These are phyloP conservation scores for Cetraspora pellucida DNA, from an alignment of 192 early-diverging fungal genomes.

Conservation along the genomic window DNA sequence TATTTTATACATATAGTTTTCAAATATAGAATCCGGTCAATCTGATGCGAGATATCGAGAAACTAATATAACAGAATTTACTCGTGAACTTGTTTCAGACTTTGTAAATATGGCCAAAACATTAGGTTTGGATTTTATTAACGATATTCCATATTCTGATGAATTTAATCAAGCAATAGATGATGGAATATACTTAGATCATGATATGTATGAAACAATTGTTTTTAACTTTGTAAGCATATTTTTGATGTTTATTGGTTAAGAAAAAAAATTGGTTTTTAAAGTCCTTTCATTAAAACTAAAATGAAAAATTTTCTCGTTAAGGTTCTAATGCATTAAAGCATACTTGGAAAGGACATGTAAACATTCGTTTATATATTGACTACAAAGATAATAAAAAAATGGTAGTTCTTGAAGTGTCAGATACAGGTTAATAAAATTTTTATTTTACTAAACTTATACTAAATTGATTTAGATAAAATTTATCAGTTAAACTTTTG, in stretches of 20 bases:
- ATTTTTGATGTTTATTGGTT: neutral
- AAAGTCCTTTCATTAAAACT: neutral
- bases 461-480: neutral
- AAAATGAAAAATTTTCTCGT: neutral
- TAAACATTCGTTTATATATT: constrained; percentile 52
- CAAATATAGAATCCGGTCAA: constrained; percentile 56
- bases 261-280: neutral
- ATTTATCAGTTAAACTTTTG: too few species aligned
- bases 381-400: constrained; percentile 41
- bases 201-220: constrained; percentile 66
- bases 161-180: neutral
- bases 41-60: constrained; percentile 51
- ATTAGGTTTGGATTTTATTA: constrained; percentile 45
- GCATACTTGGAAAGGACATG: constrained; percentile 50
- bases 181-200: constrained; percentile 50
- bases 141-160: constrained; percentile 34
- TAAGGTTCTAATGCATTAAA: constrained; percentile 48
- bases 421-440: constrained; percentile 30
- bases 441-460: neutral
- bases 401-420: constrained; percentile 40
- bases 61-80: constrained; percentile 49
- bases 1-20: constrained; percentile 44
- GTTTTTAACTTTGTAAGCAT: constrained; percentile 57
- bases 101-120: constrained; percentile 58
- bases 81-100: constrained; percentile 52